Evolutionary conservation across 2,329 filamentous ascomycete genomes (phyloP), one percentile per base, ranked within the genome.

Genomic region (Passalora sequoiae): DNA sequence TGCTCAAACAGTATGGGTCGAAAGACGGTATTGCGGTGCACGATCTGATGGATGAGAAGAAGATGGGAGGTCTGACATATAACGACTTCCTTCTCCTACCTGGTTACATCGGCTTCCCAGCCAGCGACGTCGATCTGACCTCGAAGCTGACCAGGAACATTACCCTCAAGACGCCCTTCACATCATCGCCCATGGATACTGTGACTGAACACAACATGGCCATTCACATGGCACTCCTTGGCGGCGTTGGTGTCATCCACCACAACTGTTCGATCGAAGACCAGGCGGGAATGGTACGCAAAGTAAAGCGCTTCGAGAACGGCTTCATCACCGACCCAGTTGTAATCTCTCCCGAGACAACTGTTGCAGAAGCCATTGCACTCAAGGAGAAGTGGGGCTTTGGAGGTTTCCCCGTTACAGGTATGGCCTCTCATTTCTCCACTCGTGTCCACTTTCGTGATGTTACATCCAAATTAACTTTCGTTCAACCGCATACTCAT

Each of bases 161-260:
- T 69, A 82, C 86, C 25, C 77, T 98, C 66, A 98, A 96, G 80
- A 94, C 89, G 5, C 92, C 92, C 48, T 89, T 98, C 63, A 80
- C 97, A 55, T 98, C 92, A 35, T 97, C 92, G 28, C 92, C 94
- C 61, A 98, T 98, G 92, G 92, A 98, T 74, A 98, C 92, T 7
- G 92, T 98, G 66, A 98, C 94, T 31, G 92, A 98, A 75, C 86
- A 95, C 72, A 91, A 94, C 68, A 98, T 98, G 94, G 94, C 92
- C 54, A 97, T 98, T 60, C 87, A 96, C 73, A 95, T 94, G 78
- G 87, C 87, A 40, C 77, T 92, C 22, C 84, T 92, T 64, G 87
- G 87, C 60, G 87, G 87, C 61, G 75, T 94, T 13, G 87, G 92
- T 72, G 89, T 98, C 59, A 94, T 98, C 58, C 92, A 98, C 76